Evolutionary conservation across 2,329 filamentous ascomycete species (phyloP).

Genomic region (Diaporthe citri): DNA sequence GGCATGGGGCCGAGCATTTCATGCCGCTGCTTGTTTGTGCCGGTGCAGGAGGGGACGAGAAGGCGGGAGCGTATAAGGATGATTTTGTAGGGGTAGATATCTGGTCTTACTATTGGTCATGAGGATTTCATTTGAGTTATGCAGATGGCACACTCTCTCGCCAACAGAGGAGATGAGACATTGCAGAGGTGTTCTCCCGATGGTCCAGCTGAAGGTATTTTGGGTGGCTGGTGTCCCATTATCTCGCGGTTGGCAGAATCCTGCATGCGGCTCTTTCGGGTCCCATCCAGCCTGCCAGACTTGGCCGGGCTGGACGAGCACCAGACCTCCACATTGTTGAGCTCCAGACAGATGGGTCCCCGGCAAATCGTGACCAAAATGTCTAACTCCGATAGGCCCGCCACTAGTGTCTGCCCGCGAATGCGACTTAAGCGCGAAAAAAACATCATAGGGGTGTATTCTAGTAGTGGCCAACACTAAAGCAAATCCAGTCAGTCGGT

Average conservation of each 20-base stretch:
- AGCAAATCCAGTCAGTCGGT: constrained; percentile 1
- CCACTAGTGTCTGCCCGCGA: neutral
- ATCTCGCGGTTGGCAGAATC: neutral
- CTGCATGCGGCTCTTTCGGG: neutral
- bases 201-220: neutral
- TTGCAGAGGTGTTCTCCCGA: neutral
- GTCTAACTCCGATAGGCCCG: neutral
- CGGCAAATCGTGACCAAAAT: neutral
- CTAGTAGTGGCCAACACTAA: neutral
- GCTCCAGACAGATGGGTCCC: neutral
- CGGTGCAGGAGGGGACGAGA: constrained; percentile 30
- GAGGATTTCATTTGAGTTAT: neutral
- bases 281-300: neutral
- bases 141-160: neutral
- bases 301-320: neutral
- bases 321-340: neutral
- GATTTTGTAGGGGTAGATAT: constrained; percentile 22
- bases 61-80: constrained; percentile 28
- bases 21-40: constrained; percentile 65
- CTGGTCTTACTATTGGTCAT: constrained; percentile 30
- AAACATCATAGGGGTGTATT: neutral
- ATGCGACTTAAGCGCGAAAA: constrained; percentile 16
- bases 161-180: too few relatives aligned
- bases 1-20: constrained; percentile 68
- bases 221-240: neutral